Percentiles rank a stretch among this genome's conserved stretches.
Conservation (phyloP, 2,329 filamentous ascomycete genomes). For the Fusarium xyrophilum region DNA sequence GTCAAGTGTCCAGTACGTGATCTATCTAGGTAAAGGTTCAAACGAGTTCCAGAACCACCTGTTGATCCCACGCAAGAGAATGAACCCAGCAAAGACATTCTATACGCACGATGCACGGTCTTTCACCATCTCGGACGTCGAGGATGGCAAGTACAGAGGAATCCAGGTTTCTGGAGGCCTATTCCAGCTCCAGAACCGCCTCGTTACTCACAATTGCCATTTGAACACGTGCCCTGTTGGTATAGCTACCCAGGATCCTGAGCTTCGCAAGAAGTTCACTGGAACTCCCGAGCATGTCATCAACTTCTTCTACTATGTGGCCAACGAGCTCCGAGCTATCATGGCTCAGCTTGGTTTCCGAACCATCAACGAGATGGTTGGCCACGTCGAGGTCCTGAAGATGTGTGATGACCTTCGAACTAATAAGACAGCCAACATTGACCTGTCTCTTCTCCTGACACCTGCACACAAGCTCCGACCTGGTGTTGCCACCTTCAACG, state of each 20-base stretch:
- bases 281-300: slow-evolving; percentile 96
- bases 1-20: no score
- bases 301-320: slow-evolving; percentile 98
- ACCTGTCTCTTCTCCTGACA: slow-evolving; percentile 89
- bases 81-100: no score
- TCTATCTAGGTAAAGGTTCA: no score
- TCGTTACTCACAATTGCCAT: no score
- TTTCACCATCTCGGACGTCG: no score
- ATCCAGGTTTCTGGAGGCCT: no score
- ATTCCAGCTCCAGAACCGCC: no score
- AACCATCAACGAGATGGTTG: slow-evolving; percentile 97
- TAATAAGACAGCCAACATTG: slow-evolving; percentile 90
- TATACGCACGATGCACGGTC: no score
- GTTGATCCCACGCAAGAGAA: no score
- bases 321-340: slow-evolving; percentile 94
- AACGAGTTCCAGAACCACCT: no score
- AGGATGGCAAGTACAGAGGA: no score
- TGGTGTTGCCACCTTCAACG: slow-evolving; percentile 95
- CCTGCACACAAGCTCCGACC: slow-evolving; percentile 95
- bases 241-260: slow-evolving; percentile 95
- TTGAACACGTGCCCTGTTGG: slow-evolving; percentile 85
- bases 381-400: slow-evolving; percentile 84
- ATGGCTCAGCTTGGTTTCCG: slow-evolving; percentile 96
- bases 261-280: slow-evolving; percentile 89
- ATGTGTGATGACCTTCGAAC: slow-evolving; percentile 88